These are phyloP conservation scores for Solanum chiquidenum DNA, from an alignment of 257 asterid species.

Conservation along the genomic window DNA sequence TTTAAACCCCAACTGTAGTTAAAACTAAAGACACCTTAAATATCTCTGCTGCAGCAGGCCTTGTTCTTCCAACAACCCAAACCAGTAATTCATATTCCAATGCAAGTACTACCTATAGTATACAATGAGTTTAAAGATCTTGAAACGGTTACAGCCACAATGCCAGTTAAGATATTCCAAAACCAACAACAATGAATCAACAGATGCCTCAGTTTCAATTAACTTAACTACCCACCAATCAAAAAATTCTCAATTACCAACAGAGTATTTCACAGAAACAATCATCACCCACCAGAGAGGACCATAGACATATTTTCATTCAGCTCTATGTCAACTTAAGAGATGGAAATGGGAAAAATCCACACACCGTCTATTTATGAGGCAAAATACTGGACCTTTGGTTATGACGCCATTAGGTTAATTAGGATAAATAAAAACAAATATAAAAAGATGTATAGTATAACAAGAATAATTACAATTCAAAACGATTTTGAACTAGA, in stretches of 20 bases:
- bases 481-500: not conserved
- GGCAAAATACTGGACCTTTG: not conserved
- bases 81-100: not conserved
- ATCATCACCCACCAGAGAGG: not conserved
- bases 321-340: not conserved
- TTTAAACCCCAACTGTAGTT: not conserved
- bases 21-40: not conserved
- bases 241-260: not conserved
- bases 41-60: not conserved
- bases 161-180: not conserved
- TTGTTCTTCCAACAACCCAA: not conserved
- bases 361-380: not conserved
- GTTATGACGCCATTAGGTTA: not conserved
- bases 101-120: not conserved
- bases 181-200: not conserved
- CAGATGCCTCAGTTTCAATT: not conserved
- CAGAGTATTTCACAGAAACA: not conserved
- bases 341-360: not conserved
- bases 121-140: not conserved
- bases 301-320: not conserved
- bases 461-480: not conserved
- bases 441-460: not conserved
- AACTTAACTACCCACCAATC: not conserved
- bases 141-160: not conserved
- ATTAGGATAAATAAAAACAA: not conserved